Conservation (phyloP, 306 rosid genomes). For the Glycyrrhiza uralensis region DNA sequence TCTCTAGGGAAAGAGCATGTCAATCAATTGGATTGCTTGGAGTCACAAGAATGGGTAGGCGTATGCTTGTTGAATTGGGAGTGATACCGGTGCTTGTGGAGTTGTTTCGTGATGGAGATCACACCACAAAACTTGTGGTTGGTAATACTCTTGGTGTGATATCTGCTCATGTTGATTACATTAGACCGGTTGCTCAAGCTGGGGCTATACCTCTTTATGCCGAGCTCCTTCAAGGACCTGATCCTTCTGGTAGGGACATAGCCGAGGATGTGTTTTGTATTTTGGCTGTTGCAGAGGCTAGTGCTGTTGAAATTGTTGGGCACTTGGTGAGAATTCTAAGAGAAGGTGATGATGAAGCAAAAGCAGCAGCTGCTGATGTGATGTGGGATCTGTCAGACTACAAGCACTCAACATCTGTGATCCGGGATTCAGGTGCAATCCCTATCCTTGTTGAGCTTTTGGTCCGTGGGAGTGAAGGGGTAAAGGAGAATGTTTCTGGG, state of each 20-base stretch:
- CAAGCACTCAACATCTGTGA: conserved; percentile 20
- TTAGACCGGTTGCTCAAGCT: conserved; percentile 40
- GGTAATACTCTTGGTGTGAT: conserved; percentile 47
- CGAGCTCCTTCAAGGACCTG: conserved; percentile 49
- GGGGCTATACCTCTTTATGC: conserved; percentile 50
- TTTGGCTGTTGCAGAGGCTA: conserved; percentile 41
- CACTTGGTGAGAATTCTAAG: conserved; percentile 39
- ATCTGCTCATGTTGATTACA: conserved; percentile 37
- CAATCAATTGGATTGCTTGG: conserved; percentile 46
- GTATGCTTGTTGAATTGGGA: conserved; percentile 37
- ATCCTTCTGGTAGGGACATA: conserved; percentile 45
- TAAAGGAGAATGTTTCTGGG: conserved; percentile 40
- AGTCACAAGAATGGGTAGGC: conserved; percentile 25
- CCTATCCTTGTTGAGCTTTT: conserved; percentile 46
- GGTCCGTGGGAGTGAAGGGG: conserved; percentile 22
- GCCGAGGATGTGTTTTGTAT: conserved; percentile 45
- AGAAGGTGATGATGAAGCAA: conserved; percentile 45
- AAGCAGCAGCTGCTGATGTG: conserved; percentile 47
- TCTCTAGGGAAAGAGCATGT: conserved; percentile 52
- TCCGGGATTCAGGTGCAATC: conserved; percentile 39
- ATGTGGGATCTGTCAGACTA: conserved; percentile 42
- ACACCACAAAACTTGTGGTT: conserved; percentile 23
- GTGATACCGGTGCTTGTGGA: conserved; percentile 39
- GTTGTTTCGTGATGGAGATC: conserved; percentile 40
- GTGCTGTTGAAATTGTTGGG: conserved; percentile 36